Conservation (phyloP, 176 grass and related monocot genomes). For the Avena sativa region DNA sequence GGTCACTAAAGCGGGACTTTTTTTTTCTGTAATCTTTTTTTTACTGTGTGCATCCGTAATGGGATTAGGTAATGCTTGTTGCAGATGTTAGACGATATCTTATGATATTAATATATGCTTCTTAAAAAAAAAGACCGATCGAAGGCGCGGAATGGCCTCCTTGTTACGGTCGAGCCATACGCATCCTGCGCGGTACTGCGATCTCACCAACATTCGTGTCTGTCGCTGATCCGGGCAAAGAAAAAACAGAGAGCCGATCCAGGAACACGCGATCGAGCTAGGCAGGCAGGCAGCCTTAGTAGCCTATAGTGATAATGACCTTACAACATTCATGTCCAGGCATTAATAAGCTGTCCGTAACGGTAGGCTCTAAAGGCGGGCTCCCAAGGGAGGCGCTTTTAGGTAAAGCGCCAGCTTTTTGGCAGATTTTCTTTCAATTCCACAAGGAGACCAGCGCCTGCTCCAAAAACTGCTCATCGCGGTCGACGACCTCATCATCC, state of each 20-base stretch:
- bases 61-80: too few species aligned
- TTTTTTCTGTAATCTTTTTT: too few species aligned
- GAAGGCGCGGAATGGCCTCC: too few species aligned
- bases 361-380: constrained; percentile 22
- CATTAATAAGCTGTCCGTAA: constrained; percentile 42
- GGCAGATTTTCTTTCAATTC: constrained; percentile 17
- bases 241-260: neutral
- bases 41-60: too few species aligned
- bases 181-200: neutral
- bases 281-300: neutral
- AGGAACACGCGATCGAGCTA: neutral
- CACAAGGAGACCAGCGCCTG: neutral
- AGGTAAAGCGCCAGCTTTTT: constrained; percentile 51
- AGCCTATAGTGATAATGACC: constrained; percentile 37
- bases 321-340: neutral
- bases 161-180: too few species aligned
- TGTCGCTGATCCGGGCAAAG: neutral
- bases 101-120: too few species aligned
- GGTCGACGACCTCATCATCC: too few species aligned
- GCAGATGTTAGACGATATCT: too few species aligned
- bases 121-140: too few species aligned
- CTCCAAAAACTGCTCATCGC: too few species aligned
- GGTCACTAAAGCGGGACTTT: too few species aligned
- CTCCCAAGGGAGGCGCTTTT: constrained; percentile 32
- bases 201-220: neutral